These are phyloP conservation scores for Chenopodium formosanum DNA, from an alignment of 148 eudicot species.

Conservation along the genomic window DNA sequence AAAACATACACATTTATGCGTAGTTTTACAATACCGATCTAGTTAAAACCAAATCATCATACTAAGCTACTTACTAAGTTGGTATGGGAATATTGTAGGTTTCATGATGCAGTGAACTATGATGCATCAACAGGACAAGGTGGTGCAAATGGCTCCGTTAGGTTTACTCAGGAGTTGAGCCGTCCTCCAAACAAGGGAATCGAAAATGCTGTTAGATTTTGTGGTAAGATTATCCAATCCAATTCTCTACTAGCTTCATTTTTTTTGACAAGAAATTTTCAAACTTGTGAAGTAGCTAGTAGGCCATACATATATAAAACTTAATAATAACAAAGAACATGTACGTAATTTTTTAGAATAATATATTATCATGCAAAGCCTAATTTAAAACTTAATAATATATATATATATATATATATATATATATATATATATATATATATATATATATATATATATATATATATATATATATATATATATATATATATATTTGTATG, in stretches of 20 bases:
- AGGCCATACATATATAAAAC: no score
- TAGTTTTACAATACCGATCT: no score
- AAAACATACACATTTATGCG: no score
- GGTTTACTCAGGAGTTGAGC: constrained; percentile 52
- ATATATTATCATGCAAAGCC: background rate
- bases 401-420: no score
- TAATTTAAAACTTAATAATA: background rate
- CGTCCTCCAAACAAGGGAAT: constrained; percentile 62
- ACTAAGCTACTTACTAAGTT: background rate
- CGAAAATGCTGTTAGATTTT: constrained; percentile 54
- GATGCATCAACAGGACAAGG: constrained; percentile 66
- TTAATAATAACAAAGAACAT: no score
- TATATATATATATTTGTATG: background rate
- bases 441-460: no score
- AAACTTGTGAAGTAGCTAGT: background rate
- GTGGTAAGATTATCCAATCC: constrained; percentile 41
- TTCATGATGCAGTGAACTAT: constrained; percentile 94
- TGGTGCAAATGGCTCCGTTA: constrained; percentile 88
- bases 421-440: no score
- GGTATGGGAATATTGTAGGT: constrained; percentile 38
- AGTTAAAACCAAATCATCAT: background rate
- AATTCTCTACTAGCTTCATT: background rate
- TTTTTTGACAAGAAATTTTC: no score
- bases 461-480: no score
- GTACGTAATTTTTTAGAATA: no score